Evolutionary conservation across 257 asterid genomes (phyloP).

Genomic region (Verbena officinalis): DNA sequence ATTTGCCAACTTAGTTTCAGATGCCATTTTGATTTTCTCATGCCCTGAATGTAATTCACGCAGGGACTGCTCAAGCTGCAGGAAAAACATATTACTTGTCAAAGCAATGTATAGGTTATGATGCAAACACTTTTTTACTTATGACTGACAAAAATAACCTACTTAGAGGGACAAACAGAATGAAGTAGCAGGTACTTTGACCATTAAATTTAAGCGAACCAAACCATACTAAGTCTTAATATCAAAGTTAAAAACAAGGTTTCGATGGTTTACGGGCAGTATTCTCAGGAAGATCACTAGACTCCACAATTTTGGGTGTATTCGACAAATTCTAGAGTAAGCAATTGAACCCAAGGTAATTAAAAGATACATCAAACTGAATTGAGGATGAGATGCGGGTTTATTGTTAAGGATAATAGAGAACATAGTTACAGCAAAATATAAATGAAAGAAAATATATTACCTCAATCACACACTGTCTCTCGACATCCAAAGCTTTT

Average conservation of each 20-base stretch:
- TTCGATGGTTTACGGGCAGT: background rate
- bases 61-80: constrained; percentile 79
- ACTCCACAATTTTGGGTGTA: background rate
- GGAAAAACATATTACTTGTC: constrained; percentile 16
- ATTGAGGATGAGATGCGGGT: constrained; percentile 2
- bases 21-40: constrained; percentile 54
- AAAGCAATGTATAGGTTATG: too few species aligned
- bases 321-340: background rate
- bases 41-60: constrained; percentile 53
- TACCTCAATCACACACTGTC: constrained; percentile 72
- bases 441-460: constrained; percentile 16
- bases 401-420: background rate
- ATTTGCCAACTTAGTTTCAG: constrained; percentile 66
- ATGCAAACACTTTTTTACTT: too few species aligned
- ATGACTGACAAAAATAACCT: too few species aligned
- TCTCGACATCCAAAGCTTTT: constrained; percentile 65
- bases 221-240: background rate
- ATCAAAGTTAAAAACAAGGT: background rate
- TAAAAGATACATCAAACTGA: background rate
- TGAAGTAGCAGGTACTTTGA: background rate
- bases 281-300: constrained; percentile 3
- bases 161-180: too few species aligned
- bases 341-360: background rate
- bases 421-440: background rate
- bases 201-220: background rate